Conservation (phyloP, 2,329 filamentous ascomycete genomes). For the Laburnicola sp. region DNA sequence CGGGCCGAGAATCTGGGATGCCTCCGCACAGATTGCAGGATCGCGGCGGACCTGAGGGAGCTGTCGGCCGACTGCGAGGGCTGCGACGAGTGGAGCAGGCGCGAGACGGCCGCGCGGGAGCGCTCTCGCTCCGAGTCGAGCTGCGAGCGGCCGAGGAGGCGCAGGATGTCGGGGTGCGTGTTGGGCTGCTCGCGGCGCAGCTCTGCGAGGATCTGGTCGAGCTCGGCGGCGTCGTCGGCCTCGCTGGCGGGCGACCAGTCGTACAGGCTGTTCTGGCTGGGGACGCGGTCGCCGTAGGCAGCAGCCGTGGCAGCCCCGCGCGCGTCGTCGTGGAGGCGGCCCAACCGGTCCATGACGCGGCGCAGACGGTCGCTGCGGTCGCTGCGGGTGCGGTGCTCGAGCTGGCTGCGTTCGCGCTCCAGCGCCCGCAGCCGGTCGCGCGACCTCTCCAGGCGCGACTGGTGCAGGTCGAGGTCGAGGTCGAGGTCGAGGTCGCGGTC, state of each 20-base stretch:
- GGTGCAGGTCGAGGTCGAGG: slow-evolving; percentile 20
- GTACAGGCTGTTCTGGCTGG: slow-evolving; percentile 59
- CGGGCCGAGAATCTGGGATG: slow-evolving; percentile 46
- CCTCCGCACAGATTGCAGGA: slow-evolving; percentile 47
- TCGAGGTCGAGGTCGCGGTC: slow-evolving; percentile 7
- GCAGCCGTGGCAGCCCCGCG: slow-evolving; percentile 9
- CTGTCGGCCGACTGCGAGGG: slow-evolving; percentile 33
- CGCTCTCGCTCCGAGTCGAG: slow-evolving; percentile 39
- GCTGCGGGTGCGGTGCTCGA: slow-evolving; percentile 35
- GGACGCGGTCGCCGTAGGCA: slow-evolving; percentile 59
- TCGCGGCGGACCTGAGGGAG: slow-evolving; percentile 45
- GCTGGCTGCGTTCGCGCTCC: slow-evolving; percentile 42
- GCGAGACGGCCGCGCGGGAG: slow-evolving; percentile 29
- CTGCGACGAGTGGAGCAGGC: slow-evolving; percentile 29
- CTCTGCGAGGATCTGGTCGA: slow-evolving; percentile 47
- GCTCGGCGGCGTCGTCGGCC: slow-evolving; percentile 43
- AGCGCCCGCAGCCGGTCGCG: slow-evolving; percentile 22
- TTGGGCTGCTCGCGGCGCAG: slow-evolving; percentile 45
- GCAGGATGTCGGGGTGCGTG: slow-evolving; percentile 45
- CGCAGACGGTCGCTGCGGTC: slow-evolving; percentile 38
- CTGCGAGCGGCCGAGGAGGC: slow-evolving; percentile 43
- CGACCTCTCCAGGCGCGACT: slow-evolving; percentile 37
- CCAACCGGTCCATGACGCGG: slow-evolving; percentile 51
- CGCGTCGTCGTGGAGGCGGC: slow-evolving; percentile 48
- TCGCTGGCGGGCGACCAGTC: slow-evolving; percentile 60